Conservation (phyloP, 768 basidiomycete species). For the Scleroderma bovista region DNA sequence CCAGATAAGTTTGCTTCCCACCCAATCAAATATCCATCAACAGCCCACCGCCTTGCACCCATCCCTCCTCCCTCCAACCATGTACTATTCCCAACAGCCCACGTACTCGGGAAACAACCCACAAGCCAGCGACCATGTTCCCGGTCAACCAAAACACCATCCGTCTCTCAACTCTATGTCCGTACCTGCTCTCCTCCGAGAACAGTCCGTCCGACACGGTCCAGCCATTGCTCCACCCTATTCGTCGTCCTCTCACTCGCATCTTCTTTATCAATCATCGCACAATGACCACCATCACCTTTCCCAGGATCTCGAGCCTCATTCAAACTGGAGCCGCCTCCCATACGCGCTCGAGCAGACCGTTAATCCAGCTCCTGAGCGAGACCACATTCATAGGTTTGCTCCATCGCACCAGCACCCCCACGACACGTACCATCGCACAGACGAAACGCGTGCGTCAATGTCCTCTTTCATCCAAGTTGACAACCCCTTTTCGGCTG, state of each 20-base stretch:
- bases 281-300: neutral
- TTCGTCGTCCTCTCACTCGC: slow-evolving; percentile 1
- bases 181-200: slow-evolving; percentile 5
- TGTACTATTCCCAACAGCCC: slow-evolving; percentile 11
- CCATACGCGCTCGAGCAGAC: slow-evolving; percentile 1
- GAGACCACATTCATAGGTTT: slow-evolving; percentile 3
- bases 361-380: neutral
- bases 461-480: neutral
- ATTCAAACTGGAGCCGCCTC: slow-evolving; percentile 1
- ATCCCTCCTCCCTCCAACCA: slow-evolving; percentile 1
- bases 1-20: slow-evolving; percentile 7
- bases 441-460: neutral
- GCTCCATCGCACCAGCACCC: neutral
- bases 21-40: slow-evolving; percentile 14
- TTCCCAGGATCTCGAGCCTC: neutral
- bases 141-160: slow-evolving; percentile 4
- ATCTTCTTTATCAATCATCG: neutral
- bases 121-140: neutral
- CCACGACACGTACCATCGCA: neutral
- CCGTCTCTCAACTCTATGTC: slow-evolving; percentile 17
- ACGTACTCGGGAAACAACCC: slow-evolving; percentile 5
- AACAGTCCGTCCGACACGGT: neutral
- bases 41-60: too few species aligned
- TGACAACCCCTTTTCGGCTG: neutral
- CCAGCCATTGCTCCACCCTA: slow-evolving; percentile 3